These are phyloP conservation scores for Corylus avellana DNA, from an alignment of 306 rosid species.

Conservation along the genomic window DNA sequence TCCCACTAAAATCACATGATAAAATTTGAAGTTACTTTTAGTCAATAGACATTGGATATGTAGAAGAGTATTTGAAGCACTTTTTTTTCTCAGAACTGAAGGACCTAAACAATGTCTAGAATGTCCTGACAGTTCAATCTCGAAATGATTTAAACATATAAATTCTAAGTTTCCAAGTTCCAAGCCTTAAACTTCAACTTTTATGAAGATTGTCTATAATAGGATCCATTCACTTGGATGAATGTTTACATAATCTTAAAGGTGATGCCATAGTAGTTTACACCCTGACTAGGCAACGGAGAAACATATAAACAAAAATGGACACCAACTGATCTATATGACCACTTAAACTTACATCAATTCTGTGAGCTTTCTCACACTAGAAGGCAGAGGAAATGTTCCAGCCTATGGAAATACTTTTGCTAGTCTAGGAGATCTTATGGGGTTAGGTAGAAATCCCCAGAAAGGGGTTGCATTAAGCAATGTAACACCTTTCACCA, in stretches of 20 bases:
- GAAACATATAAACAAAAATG: background rate
- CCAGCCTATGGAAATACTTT: constrained; percentile 84
- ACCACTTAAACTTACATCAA: constrained; percentile 55
- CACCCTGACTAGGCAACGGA: background rate
- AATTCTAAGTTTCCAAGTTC: background rate
- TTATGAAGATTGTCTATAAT: too few species aligned
- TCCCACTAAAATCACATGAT: constrained; percentile 63
- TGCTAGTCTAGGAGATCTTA: constrained; percentile 66
- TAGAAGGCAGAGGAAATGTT: constrained; percentile 77
- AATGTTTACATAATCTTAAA: background rate
- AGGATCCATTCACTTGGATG: background rate
- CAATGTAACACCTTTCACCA: constrained; percentile 90
- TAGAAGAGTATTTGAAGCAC: constrained; percentile 2
- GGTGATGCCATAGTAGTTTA: background rate
- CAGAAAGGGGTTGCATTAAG: constrained; percentile 97
- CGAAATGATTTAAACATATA: background rate
- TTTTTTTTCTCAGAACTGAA: background rate
- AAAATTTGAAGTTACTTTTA: background rate
- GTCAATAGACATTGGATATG: background rate
- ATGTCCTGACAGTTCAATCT: background rate
- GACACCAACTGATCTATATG: background rate
- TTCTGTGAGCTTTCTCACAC: constrained; percentile 68
- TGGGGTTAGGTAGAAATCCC: constrained; percentile 86
- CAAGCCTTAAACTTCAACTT: background rate
- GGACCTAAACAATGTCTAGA: constrained; percentile 2